These are phyloP conservation scores for Agrocybe chaxingu DNA, from an alignment of 768 basidiomycete species.

Conservation along the genomic window DNA sequence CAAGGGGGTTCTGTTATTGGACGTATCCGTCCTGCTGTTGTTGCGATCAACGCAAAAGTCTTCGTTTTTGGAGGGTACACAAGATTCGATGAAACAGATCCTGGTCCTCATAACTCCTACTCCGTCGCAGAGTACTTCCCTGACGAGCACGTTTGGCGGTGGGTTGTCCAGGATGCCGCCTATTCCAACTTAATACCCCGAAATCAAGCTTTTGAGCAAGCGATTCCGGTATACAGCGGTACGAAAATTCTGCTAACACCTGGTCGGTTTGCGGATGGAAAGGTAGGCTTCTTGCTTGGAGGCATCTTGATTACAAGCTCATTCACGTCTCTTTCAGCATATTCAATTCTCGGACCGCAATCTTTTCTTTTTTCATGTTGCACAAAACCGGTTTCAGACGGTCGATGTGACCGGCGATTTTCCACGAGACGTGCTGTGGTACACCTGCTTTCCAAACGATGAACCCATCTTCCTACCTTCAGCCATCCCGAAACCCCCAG, in stretches of 20 bases:
- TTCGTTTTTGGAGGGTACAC: conserved; percentile 25
- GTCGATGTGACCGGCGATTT: conserved; percentile 15
- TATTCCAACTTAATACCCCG: conserved; percentile 12
- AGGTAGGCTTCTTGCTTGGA: background rate
- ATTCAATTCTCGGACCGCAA: conserved; percentile 7
- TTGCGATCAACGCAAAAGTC: conserved; percentile 16
- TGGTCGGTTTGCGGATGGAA: conserved; percentile 9
- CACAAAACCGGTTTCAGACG: conserved; percentile 16
- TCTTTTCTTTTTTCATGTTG: conserved; percentile 20
- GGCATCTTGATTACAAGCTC: background rate
- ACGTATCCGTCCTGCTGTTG: conserved; percentile 20
- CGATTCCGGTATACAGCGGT: conserved; percentile 18
- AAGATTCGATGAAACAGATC: conserved; percentile 4
- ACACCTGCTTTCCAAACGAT: conserved; percentile 2
- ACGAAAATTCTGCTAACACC: conserved; percentile 23
- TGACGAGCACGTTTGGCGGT: conserved; percentile 14
- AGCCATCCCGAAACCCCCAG: background rate
- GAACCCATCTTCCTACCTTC: background rate
- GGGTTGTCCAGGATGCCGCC: conserved; percentile 15
- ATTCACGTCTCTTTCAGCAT: background rate
- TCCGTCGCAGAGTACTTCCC: conserved; percentile 14
- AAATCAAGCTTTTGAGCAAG: conserved; percentile 9
- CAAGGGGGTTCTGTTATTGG: conserved; percentile 12
- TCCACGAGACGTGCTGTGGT: conserved; percentile 17
- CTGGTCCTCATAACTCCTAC: conserved; percentile 12